Conservation (phyloP, 768 basidiomycete genomes). For the Boletus reticuloceps region DNA sequence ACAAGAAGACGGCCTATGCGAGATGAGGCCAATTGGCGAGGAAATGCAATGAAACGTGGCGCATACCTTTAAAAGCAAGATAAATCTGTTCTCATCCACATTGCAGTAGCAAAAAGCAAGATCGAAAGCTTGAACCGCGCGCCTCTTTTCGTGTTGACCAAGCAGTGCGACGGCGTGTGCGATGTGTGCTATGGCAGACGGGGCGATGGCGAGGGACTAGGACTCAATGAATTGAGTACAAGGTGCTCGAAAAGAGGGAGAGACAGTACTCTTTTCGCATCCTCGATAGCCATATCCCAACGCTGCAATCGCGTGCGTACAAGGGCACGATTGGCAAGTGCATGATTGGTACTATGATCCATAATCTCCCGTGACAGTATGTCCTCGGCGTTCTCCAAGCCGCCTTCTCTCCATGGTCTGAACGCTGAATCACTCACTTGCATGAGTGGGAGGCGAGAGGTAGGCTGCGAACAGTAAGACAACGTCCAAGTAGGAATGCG, state of each 20-base stretch:
- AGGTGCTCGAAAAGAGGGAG: not conserved
- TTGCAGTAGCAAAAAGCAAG: not conserved
- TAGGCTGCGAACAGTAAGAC: not conserved
- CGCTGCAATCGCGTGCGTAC: not conserved
- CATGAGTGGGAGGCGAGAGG: not conserved
- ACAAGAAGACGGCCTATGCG: not conserved
- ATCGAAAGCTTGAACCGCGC: not conserved
- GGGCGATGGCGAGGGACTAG: not conserved
- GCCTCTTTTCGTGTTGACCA: not conserved
- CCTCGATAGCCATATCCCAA: not conserved
- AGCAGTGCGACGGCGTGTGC: not conserved
- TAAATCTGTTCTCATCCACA: not conserved
- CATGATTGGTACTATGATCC: too few relatives aligned
- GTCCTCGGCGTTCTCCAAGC: not conserved
- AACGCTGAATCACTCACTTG: not conserved
- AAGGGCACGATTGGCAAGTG: not conserved
- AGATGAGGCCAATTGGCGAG: not conserved
- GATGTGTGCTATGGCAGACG: not conserved
- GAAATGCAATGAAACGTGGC: not conserved
- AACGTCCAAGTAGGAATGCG: too few relatives aligned
- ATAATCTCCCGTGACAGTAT: not conserved
- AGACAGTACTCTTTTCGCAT: not conserved
- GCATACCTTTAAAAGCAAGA: not conserved
- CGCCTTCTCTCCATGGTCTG: not conserved
- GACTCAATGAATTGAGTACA: not conserved